Evolutionary conservation across 768 basidiomycete species (phyloP).

Genomic region (Guyanaporus albipodus): DNA sequence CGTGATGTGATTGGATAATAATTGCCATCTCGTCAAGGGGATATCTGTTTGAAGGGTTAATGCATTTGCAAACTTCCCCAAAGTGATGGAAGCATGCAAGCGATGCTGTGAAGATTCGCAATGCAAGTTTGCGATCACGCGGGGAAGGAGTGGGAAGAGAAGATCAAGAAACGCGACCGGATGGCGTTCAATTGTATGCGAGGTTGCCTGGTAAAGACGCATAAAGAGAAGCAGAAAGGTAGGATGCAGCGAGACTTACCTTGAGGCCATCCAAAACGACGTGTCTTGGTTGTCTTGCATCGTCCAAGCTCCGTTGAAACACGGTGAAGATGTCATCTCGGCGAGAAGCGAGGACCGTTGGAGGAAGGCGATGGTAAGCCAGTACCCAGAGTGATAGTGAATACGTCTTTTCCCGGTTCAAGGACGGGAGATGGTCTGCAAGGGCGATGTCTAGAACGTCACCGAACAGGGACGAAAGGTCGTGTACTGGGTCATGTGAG

Average conservation of each 20-base stretch:
- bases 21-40: constrained; percentile 25
- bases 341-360: constrained; percentile 32
- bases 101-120: constrained; percentile 14
- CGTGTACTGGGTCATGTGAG: constrained; percentile 33
- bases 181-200: constrained; percentile 20
- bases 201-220: constrained; percentile 17
- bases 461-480: constrained; percentile 42
- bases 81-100: constrained; percentile 18
- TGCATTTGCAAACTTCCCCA: constrained; percentile 25
- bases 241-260: constrained; percentile 12
- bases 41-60: constrained; percentile 32
- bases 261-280: constrained; percentile 27
- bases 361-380: constrained; percentile 46
- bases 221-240: constrained; percentile 4
- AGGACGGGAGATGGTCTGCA: constrained; percentile 32
- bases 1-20: constrained; percentile 26
- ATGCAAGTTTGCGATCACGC: constrained; percentile 14
- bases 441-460: constrained; percentile 43
- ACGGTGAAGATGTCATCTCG: constrained; percentile 32
- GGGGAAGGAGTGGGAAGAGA: constrained; percentile 21
- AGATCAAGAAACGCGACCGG: constrained; percentile 15
- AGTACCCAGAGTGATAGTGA: constrained; percentile 50
- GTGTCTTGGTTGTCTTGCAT: constrained; percentile 16
- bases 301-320: constrained; percentile 36
- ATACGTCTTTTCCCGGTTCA: constrained; percentile 42